phyloP scores from a whole-genome alignment of 805 yeast genomes.

The Pichia exigua region DNA sequence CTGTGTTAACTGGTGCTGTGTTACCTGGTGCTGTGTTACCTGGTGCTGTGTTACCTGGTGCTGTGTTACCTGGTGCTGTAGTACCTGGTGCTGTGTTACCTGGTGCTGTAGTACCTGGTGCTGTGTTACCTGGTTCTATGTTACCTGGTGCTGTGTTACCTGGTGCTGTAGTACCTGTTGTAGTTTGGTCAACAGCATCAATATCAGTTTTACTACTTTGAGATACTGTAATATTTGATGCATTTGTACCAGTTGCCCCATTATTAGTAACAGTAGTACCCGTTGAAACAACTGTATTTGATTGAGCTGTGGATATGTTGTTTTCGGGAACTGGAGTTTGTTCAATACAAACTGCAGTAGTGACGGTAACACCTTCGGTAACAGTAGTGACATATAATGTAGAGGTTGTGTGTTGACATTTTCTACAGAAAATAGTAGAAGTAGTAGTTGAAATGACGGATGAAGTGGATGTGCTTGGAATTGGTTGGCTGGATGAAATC shows the following conservation, averaged over 20 bases:
- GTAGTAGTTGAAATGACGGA: not conserved
- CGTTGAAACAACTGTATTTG: not conserved
- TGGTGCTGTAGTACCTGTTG: not conserved
- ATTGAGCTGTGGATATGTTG: not conserved
- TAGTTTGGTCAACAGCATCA: not conserved
- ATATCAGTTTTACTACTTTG: not conserved
- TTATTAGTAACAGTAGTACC: not conserved
- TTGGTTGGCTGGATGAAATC: not conserved
- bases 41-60: not conserved
- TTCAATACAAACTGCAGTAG: not conserved
- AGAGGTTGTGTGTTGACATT: slow-evolving; percentile 1
- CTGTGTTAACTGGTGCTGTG: too few relatives aligned
- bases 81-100: not conserved
- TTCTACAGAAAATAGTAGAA: slow-evolving; percentile 1
- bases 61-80: not conserved
- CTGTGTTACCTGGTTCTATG: not conserved
- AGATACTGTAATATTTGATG: not conserved
- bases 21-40: too few relatives aligned
- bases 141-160: not conserved
- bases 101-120: not conserved
- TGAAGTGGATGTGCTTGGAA: not conserved
- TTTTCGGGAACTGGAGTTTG: slow-evolving; percentile 2
- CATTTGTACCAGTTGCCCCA: not conserved
- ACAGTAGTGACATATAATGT: not conserved
- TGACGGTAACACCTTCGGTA: not conserved